Conservation (phyloP, 2,329 filamentous ascomycete species). For the Dissoconium aciculare region DNA sequence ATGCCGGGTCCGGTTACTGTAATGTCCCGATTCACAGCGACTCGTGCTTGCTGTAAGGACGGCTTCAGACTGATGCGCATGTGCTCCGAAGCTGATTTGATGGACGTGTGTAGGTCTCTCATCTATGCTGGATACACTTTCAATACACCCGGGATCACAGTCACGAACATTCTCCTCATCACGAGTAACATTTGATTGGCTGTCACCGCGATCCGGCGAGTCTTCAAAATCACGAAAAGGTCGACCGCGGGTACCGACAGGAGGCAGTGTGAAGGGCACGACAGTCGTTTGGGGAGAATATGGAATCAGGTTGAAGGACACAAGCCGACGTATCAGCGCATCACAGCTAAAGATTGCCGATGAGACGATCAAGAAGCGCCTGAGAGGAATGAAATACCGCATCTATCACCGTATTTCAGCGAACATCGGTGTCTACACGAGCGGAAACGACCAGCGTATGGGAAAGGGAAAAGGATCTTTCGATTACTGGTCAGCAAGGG, state of each 20-base stretch:
- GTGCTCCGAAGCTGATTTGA: background rate
- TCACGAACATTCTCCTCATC: conserved; percentile 18
- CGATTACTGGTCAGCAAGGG: conserved; percentile 85
- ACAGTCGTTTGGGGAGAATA: conserved; percentile 96
- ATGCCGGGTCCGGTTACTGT: too few relatives aligned
- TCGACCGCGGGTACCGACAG: conserved; percentile 71
- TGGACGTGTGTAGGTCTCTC: conserved; percentile 25
- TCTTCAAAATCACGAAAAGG: conserved; percentile 83
- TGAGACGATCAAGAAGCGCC: conserved; percentile 76
- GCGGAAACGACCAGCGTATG: conserved; percentile 96
- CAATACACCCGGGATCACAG: conserved; percentile 11
- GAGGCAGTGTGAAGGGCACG: conserved; percentile 80
- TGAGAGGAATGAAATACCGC: conserved; percentile 83
- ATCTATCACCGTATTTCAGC: conserved; percentile 83
- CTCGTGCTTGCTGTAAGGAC: background rate
- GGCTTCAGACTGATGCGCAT: background rate
- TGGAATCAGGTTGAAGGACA: conserved; percentile 82
- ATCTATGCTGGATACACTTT: conserved; percentile 15
- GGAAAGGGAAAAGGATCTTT: conserved; percentile 97
- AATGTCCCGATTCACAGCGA: too few relatives aligned
- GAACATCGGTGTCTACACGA: conserved; percentile 89
- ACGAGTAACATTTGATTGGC: conserved; percentile 47
- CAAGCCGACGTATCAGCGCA: conserved; percentile 80
- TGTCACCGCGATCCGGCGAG: conserved; percentile 64
- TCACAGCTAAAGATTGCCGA: conserved; percentile 78